Conservation (phyloP, 768 basidiomycete genomes). For the Strobilomyces confusus region DNA sequence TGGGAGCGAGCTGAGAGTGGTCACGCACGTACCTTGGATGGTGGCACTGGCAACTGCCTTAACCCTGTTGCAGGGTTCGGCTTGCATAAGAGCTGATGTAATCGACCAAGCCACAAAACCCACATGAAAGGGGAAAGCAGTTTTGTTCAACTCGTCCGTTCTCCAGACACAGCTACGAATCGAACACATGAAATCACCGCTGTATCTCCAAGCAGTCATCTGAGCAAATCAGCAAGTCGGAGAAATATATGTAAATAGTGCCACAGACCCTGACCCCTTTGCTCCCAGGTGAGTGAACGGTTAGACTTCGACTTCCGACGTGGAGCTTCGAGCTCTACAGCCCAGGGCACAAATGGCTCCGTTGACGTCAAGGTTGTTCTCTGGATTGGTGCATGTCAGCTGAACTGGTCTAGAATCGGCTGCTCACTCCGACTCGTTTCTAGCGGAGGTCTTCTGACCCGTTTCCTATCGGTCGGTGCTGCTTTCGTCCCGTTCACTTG, state of each 20-base stretch:
- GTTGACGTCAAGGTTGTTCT: background rate
- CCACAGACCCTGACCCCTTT: background rate
- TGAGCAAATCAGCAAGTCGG: background rate
- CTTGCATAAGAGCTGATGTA: slow-evolving; percentile 4
- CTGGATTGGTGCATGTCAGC: background rate
- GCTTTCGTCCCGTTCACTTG: slow-evolving; percentile 11
- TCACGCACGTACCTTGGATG: background rate
- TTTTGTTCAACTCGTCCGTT: background rate
- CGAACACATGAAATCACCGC: background rate
- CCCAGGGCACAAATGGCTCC: background rate
- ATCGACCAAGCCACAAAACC: background rate
- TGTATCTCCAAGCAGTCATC: background rate
- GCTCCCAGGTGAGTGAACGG: background rate
- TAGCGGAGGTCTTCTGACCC: slow-evolving; percentile 6
- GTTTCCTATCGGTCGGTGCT: background rate
- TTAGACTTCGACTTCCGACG: background rate
- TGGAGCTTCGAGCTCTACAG: background rate
- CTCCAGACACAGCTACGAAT: background rate
- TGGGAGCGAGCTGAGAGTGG: background rate
- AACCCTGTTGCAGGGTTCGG: background rate
- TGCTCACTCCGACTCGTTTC: background rate
- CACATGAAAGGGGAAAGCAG: background rate
- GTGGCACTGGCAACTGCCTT: background rate
- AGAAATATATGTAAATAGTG: background rate
- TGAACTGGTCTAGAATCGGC: background rate